Conservation (phyloP, 306 rosid species). For the Cucurbita maxima region DNA sequence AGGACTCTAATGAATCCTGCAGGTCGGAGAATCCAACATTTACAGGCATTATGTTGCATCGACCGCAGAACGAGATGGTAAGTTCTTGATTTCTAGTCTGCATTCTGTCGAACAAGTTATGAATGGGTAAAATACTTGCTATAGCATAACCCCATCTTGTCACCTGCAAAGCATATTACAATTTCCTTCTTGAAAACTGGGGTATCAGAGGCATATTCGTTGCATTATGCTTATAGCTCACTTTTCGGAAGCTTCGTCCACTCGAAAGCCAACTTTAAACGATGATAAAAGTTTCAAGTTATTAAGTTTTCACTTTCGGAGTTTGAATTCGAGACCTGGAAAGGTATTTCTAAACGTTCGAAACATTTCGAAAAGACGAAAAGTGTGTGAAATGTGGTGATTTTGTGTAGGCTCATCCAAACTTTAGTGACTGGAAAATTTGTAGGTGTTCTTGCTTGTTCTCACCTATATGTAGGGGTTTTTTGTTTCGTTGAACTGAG, state of each 20-base stretch:
- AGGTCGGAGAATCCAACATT: constrained; percentile 46
- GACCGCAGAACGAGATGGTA: constrained; percentile 92
- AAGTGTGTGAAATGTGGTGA: background rate
- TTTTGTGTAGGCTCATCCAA: constrained; percentile 7
- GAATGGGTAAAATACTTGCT: background rate
- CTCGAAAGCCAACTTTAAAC: too few relatives aligned
- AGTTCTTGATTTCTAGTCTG: background rate
- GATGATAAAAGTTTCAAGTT: too few relatives aligned
- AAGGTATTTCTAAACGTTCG: background rate
- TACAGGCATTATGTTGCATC: constrained; percentile 72
- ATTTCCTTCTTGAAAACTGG: background rate
- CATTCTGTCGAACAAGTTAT: background rate
- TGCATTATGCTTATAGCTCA: background rate
- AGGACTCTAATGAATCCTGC: constrained; percentile 17
- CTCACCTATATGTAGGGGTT: background rate
- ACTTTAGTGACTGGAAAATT: background rate
- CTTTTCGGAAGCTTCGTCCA: too few relatives aligned
- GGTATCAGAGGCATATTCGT: background rate
- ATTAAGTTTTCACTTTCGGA: background rate
- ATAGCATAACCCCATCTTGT: background rate
- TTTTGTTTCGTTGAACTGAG: background rate
- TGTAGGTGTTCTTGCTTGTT: background rate
- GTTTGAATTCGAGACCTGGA: background rate
- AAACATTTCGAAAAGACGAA: background rate
- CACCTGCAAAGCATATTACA: background rate